Evolutionary conservation across 2,329 filamentous ascomycete species (phyloP), one percentile per base, ranked within the genome.

Genomic region (Verruconis gallopava): DNA sequence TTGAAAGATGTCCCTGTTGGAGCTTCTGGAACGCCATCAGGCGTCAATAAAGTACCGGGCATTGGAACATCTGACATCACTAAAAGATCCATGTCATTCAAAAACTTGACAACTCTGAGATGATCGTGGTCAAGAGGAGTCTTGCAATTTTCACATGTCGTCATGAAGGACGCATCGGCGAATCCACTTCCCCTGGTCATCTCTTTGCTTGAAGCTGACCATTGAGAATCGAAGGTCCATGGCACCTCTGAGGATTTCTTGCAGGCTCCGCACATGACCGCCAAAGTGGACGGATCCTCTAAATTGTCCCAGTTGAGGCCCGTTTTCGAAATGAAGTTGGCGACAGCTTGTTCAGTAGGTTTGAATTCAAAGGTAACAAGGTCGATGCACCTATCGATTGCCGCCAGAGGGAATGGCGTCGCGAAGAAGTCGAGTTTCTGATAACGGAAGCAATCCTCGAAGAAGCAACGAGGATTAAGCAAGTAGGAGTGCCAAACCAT

Each of bases 401-500:
- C 55, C 12, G 65, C 52, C 81, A 80, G 88, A 0, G 82, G 83
- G 47, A 89, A 67, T 0, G 74, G 73, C 1, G 68, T 66, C 1
- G 64, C 61, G 78, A 81, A 86, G 3, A 71, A 50, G 2, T 73
- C 55, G 20, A 71, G 62, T 43, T 66, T 64, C 0, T 73, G 74
- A 20, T 65, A 59, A 5, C 80, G 69, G 43, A 85, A 63, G 51
- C 76, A 77, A 54, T 89, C 83, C 51, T 88, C 81, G 3, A 85
- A 69, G 53, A 78, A 88, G n/a, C 64, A 66, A 32, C 79, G 67
- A 0, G 83, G 83, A 50, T 86, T 88, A 3, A 89, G 71, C 73
- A 84, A 79, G 52, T 84, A 82, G 0, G 80, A 65, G 56, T 89
- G 83, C 77, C 79, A 83, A 0, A 88, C 77, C 79, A 88, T 82